Conservation (phyloP, 1,284 basidiomycete species). For the Vanrija humicola region DNA sequence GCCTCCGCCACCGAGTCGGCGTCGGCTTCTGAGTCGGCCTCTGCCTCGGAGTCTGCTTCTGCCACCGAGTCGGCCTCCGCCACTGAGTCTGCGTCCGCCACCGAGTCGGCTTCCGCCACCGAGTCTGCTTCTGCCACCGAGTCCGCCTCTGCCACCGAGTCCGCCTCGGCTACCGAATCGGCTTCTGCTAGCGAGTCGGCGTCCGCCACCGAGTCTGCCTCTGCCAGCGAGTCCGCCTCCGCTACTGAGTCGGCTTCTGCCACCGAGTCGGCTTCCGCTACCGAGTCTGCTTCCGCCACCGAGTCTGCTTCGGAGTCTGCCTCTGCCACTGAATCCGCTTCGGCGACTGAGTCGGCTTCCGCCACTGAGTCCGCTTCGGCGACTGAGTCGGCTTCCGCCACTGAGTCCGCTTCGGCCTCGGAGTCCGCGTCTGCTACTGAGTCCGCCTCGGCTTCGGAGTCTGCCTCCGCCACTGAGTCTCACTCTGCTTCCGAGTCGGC, state of each 20-base stretch:
- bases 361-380: conserved; percentile 2
- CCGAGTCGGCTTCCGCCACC: neutral
- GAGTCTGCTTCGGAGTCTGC: neutral
- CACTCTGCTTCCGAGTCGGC: neutral
- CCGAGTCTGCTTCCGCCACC: neutral
- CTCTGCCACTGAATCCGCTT: conserved; percentile 2
- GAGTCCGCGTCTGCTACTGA: neutral
- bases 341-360: neutral
- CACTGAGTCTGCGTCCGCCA: too few relatives aligned
- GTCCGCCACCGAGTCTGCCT: too few relatives aligned
- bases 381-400: conserved; percentile 1
- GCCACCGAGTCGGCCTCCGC: too few relatives aligned
- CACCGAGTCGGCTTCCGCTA: neutral
- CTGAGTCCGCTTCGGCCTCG: neutral
- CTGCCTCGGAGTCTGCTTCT: neutral
- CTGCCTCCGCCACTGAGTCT: neutral
- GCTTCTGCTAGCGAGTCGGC: too few relatives aligned
- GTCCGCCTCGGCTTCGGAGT: neutral
- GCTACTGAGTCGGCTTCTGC: too few relatives aligned
- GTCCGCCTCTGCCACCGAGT: neutral
- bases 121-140: neutral
- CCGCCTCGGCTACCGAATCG: too few relatives aligned
- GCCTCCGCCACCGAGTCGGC: neutral
- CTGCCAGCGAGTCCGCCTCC: too few relatives aligned
- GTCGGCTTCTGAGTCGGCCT: neutral